Conservation (phyloP, 306 rosid species). For the Lupinus albus region DNA sequence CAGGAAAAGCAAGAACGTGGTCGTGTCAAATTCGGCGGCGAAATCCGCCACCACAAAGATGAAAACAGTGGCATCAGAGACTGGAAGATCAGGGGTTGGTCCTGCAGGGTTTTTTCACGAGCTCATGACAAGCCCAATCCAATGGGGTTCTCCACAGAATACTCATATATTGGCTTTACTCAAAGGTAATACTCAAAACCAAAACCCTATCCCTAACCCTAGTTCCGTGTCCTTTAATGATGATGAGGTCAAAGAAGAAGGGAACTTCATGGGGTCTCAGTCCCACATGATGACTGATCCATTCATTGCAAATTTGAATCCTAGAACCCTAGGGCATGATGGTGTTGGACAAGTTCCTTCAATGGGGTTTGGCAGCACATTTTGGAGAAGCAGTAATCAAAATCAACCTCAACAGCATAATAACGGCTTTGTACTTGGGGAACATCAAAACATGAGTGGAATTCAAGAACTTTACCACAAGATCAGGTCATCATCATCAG, state of each 20-base stretch:
- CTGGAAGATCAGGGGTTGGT: conserved; percentile 51
- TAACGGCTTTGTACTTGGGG: conserved; percentile 45
- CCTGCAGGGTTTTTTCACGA: conserved; percentile 50
- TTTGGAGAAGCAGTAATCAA: conserved; percentile 64
- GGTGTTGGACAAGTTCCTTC: conserved; percentile 58
- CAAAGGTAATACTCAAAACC: conserved; percentile 67
- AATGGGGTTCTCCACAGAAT: conserved; percentile 91
- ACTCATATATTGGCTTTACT: conserved; percentile 69
- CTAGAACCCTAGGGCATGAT: conserved; percentile 59
- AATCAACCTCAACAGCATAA: conserved; percentile 50
- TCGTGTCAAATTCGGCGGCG: conserved; percentile 38
- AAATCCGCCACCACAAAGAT: conserved; percentile 52
- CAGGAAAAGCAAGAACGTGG: conserved; percentile 62
- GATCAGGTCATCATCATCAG: conserved; percentile 59
- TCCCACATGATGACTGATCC: conserved; percentile 59
- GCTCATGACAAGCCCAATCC: conserved; percentile 55
- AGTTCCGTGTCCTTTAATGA: conserved; percentile 6
- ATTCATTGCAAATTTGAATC: conserved; percentile 40
- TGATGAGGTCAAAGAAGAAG: conserved; percentile 54
- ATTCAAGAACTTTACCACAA: conserved; percentile 83
- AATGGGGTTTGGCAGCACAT: conserved; percentile 61
- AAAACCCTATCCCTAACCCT: conserved; percentile 64
- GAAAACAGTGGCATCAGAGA: conserved; percentile 61
- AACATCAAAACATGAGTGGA: conserved; percentile 53
- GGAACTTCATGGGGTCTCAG: conserved; percentile 51